phyloP scores from a whole-genome alignment of 2,329 filamentous ascomycete genomes.

The Nothophoma quercina region DNA sequence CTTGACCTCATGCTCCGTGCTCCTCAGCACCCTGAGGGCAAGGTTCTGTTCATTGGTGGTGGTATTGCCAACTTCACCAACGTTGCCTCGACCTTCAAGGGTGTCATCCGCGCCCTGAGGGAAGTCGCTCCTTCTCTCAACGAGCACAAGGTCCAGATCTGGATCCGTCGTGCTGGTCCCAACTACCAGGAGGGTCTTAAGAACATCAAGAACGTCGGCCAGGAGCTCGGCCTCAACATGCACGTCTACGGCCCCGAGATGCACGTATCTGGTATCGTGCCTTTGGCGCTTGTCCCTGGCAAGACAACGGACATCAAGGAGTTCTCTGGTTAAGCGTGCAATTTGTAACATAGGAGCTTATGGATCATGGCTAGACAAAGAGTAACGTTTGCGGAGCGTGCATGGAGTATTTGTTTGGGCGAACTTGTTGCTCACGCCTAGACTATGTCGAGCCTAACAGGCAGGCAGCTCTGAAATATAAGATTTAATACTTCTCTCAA shows the following conservation, averaged over 20 bases:
- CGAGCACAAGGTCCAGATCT: conserved; percentile 98
- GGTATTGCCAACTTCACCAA: conserved; percentile 99
- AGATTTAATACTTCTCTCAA: conserved; percentile 27
- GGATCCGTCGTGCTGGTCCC: conserved; percentile 88
- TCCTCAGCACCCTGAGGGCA: conserved; percentile 84
- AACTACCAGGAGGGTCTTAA: conserved; percentile 99
- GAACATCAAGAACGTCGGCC: conserved; percentile 97
- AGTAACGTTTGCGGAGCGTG: conserved; percentile 29
- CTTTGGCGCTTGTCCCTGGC: conserved; percentile 76
- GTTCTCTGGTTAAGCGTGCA: conserved; percentile 59
- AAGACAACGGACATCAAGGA: conserved; percentile 69
- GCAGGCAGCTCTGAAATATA: conserved; percentile 23
- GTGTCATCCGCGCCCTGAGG: conserved; percentile 94
- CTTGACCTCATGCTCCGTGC: conserved; percentile 97
- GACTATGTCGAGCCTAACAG: conserved; percentile 15
- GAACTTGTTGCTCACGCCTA: conserved; percentile 25
- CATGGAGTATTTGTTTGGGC: conserved; percentile 27
- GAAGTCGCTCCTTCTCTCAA: conserved; percentile 84
- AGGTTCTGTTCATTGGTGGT: conserved; percentile 99
- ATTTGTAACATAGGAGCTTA: conserved; percentile 43
- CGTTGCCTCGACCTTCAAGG: conserved; percentile 99
- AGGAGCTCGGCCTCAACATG: conserved; percentile 95
- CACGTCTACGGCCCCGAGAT: conserved; percentile 84
- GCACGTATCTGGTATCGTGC: conserved; percentile 95
- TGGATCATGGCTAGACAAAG: conserved; percentile 45